Evolutionary conservation across 768 basidiomycete genomes (phyloP), one percentile per base, ranked within the genome.

Genomic region (Postia placenta): DNA sequence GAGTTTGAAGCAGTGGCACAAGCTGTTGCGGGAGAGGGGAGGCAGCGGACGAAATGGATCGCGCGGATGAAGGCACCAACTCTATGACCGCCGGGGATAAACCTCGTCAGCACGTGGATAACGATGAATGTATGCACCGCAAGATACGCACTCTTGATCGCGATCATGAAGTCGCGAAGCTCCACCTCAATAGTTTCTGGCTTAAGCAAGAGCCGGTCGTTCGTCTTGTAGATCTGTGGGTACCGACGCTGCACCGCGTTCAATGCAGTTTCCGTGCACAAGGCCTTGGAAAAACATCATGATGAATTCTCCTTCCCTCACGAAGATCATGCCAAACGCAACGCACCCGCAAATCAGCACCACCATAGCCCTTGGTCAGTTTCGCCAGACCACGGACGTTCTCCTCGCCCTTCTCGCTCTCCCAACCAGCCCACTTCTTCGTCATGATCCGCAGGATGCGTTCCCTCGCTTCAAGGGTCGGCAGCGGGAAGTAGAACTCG

Each of bases 401-500:
- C 54, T 67, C 72, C 33, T 73, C 72, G 12, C 70, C 75, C 41
- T 66, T 69, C 53, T 72, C 70, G 2, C 66, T 77, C 0, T 82
- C 77, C 79, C 90, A 92, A 0, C 91, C 92, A 3, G 79, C 79
- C 96, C 95, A 98, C 37, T 81, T 82, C 57, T 70, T 77, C 24
- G 93, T 97, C 78, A 96, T 90, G 59, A 98, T 96, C 14, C 74
- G 69, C 60, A 98, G 65, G 52, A 99, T 98, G 67, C 82, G 87
- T 67, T 90, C 84, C 50, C 96, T 69, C 1, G 93, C 96, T 17
- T 85, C 85, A 15, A 87, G 62, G 19, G 80, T 80, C 1, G 96
- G 96, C 37, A 99, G 65, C 3, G 91, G 89, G 66, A 99, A 98
- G 69, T 96, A 98, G 67, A 99, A 98, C 67, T 98, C 95, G 44